phyloP scores from a whole-genome alignment of 345 rosid genomes.

The Bruguiera parviflora region DNA sequence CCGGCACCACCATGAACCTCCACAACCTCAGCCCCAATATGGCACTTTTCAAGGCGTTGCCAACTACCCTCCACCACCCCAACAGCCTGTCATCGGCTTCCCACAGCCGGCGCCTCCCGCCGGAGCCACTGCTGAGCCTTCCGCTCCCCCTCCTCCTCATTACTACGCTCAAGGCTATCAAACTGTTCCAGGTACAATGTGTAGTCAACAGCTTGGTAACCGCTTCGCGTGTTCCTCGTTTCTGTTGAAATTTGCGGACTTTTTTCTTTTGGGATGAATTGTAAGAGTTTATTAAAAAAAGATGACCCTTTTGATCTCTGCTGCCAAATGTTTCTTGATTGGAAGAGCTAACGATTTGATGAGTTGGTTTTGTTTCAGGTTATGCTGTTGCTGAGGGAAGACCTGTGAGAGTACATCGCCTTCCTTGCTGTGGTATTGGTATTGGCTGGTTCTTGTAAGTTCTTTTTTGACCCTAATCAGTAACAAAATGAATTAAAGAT shows the following conservation, averaged over 20 bases:
- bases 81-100: slow-evolving; percentile 61
- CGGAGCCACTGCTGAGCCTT: slow-evolving; percentile 39
- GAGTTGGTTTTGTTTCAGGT: slow-evolving; percentile 34
- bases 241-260: too few relatives aligned
- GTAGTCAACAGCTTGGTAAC: too few relatives aligned
- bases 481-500: background rate
- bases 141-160: slow-evolving; percentile 33
- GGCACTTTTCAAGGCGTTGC: slow-evolving; percentile 98
- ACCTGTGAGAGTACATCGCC: slow-evolving; percentile 54
- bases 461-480: background rate
- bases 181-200: slow-evolving; percentile 56
- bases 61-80: slow-evolving; percentile 66
- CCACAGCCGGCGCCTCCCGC: slow-evolving; percentile 87
- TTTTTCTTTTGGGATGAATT: background rate
- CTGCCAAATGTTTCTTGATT: background rate
- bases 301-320: too few relatives aligned
- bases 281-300: too few relatives aligned
- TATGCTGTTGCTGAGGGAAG: slow-evolving; percentile 85
- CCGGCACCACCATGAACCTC: background rate
- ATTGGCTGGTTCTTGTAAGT: slow-evolving; percentile 14
- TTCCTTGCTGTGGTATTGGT: slow-evolving; percentile 17
- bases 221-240: too few relatives aligned
- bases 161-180: slow-evolving; percentile 68
- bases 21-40: slow-evolving; percentile 36
- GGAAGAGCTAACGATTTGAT: background rate